Base-by-base conservation (phyloP, 768 basidiomycete genomes). In the Strobilomyces confusus region DNA sequence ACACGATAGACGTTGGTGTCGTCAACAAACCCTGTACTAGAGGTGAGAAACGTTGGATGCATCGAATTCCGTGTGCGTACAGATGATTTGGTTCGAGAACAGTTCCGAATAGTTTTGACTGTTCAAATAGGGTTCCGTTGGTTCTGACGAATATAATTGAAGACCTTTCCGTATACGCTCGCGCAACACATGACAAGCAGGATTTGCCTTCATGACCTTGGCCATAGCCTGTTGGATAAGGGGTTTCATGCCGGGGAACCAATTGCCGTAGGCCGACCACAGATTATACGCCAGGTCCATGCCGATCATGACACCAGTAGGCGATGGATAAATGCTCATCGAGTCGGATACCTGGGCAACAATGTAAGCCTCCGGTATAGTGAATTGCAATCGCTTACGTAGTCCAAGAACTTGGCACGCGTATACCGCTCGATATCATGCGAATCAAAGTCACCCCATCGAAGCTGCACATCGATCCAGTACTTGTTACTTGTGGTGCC, bases 1-100 rank as follows among this genome's bases (percentile, higher is more conserved):
- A 97, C 93, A 53, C 97, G 94, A 72, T 99, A 99, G n/a, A 99
- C 97, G 63, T 98, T 98, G 38, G 97, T 98, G 68, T 99, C 97
- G 63, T 99, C 97, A 58, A 99, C 95, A 65, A 98, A 98, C 95
- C 92, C 86, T 84, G 58, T 43, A 49, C n/a, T 41, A 45, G n/a
- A 22, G 26, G 37, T 59, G 40, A 66, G 55, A 13, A 17, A 49
- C 34, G 52, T 33, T 23, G 34, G 13, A 43, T 15, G 15, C 20
- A 47, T 41, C 11, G 43, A 55, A 44, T 38, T 17, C 23, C 17
- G 49, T 30, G 15, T n/a, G 70, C 80, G 32, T 56, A 83, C 89
- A 98, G 54, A 95, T 97, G 68, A 98, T 98, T 71, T 98, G 95
- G 72, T 98, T 99, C 3, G 92, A 94, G 78, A 97, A 97, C 46